Percentiles rank a stretch among this genome's conserved stretches.
Conservation (phyloP, 1,284 basidiomycete genomes). For the Puccinia horiana region DNA sequence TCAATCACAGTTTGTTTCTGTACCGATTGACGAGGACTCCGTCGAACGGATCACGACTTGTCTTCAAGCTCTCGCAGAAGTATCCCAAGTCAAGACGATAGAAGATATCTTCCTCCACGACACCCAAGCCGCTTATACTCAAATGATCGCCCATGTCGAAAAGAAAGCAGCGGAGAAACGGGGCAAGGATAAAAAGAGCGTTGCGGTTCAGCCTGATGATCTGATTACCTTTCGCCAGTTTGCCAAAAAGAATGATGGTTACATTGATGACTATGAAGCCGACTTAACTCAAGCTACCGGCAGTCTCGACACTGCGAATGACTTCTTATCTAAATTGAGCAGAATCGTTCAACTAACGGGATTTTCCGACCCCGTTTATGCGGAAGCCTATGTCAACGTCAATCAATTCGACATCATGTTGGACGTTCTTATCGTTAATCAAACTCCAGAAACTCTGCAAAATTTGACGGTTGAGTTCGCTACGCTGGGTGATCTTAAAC, state of each 20-base stretch:
- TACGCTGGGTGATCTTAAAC: constrained; percentile 92
- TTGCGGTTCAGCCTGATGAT: constrained; percentile 86
- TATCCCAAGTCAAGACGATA: constrained; percentile 67
- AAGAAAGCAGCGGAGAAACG: constrained; percentile 86
- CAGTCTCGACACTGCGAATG: constrained; percentile 74
- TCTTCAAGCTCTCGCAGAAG: constrained; percentile 79
- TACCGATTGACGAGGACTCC: constrained; percentile 96
- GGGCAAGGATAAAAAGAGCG: constrained; percentile 71
- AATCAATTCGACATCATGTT: constrained; percentile 97
- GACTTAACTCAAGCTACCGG: constrained; percentile 91
- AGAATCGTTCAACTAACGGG: constrained; percentile 95
- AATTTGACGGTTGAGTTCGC: constrained; percentile 97
- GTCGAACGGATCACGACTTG: constrained; percentile 96
- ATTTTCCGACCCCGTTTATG: constrained; percentile 97
- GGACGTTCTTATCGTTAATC: constrained; percentile 97
- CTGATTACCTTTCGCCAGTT: constrained; percentile 90
- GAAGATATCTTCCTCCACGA: constrained; percentile 88
- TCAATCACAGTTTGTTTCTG: constrained; percentile 89
- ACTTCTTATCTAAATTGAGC: constrained; percentile 94
- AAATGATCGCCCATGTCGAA: constrained; percentile 89
- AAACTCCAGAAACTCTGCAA: constrained; percentile 89
- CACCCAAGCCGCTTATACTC: constrained; percentile 87
- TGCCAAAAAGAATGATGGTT: constrained; percentile 80
- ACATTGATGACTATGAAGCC: constrained; percentile 72
- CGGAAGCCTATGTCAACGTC: constrained; percentile 96